phyloP scores from a whole-genome alignment of 176 grass and related monocot genomes.

The Metroxylon sagu region DNA sequence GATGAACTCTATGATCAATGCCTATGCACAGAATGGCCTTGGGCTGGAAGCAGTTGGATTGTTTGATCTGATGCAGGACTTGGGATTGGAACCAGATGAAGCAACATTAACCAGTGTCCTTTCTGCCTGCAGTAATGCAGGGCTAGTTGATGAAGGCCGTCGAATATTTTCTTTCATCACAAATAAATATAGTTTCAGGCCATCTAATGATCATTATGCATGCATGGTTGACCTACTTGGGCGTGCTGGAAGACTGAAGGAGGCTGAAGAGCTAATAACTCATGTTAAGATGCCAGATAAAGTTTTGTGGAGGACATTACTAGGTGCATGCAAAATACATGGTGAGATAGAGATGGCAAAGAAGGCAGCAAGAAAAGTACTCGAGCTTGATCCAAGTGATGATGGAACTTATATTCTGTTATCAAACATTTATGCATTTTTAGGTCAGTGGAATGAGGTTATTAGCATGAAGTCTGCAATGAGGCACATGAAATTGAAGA shows the following conservation, averaged over 20 bases:
- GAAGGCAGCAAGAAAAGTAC: conserved; percentile 11
- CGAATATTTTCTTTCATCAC: conserved; percentile 10
- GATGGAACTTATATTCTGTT: conserved; percentile 24
- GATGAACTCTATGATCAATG: conserved; percentile 24
- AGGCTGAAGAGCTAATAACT: conserved; percentile 6
- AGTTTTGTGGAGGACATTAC: conserved; percentile 21
- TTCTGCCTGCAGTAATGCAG: conserved; percentile 18
- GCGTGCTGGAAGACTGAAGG: conserved; percentile 7
- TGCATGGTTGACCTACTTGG: conserved; percentile 25
- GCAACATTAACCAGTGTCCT: conserved; percentile 11
- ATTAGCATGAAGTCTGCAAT: conserved; percentile 14
- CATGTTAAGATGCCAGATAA: conserved; percentile 1
- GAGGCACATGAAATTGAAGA: conserved; percentile 15
- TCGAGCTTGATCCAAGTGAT: conserved; percentile 16
- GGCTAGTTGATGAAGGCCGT: conserved; percentile 17
- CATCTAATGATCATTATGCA: conserved; percentile 22
- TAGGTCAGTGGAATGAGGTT: conserved; percentile 19
- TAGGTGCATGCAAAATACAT: conserved; percentile 22
- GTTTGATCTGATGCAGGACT: conserved; percentile 9
- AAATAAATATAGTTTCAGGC: neutral
- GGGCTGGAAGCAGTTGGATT: conserved; percentile 7
- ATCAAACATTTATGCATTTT: conserved; percentile 23
- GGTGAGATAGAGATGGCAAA: conserved; percentile 15
- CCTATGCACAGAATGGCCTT: conserved; percentile 22
- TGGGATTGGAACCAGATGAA: conserved; percentile 16